Percentiles rank a stretch among this genome's conserved stretches.
phyloP scores from a whole-genome alignment of 2,329 filamentous ascomycete species.

The Biscogniauxia marginata region DNA sequence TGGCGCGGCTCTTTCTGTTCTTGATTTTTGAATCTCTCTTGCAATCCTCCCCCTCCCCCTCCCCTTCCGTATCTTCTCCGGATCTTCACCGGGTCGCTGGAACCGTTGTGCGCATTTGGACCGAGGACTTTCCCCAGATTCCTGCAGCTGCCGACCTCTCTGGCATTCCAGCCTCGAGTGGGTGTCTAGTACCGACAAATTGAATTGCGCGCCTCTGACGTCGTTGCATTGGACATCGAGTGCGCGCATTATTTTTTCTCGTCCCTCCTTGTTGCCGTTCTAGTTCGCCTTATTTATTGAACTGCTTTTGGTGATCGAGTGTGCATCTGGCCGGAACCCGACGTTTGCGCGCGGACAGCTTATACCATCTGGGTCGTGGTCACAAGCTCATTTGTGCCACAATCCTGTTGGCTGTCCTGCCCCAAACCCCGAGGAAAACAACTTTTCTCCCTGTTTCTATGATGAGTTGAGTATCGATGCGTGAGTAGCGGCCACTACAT shows the following conservation, averaged over 20 bases:
- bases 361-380: conserved; percentile 2
- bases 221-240: neutral
- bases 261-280: neutral
- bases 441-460: conserved; percentile 13
- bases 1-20: conserved; percentile 24
- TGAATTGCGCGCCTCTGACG: neutral
- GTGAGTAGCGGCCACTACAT: conserved; percentile 33
- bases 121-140: conserved; percentile 14
- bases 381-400: conserved; percentile 4
- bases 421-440: neutral
- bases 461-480: conserved; percentile 32
- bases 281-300: neutral
- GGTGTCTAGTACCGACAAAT: neutral
- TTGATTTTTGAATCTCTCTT: conserved; percentile 14
- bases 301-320: neutral
- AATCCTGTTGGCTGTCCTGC: neutral
- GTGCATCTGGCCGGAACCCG: neutral
- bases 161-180: neutral
- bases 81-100: conserved; percentile 17
- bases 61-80: conserved; percentile 11
- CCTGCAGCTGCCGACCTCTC: neutral
- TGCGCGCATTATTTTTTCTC: neutral
- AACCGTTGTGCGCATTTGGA: conserved; percentile 16
- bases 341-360: neutral
- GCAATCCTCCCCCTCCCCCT: neutral